Base-by-base conservation (phyloP, 2,329 filamentous ascomycete species). In the Diaporthe capsici region DNA sequence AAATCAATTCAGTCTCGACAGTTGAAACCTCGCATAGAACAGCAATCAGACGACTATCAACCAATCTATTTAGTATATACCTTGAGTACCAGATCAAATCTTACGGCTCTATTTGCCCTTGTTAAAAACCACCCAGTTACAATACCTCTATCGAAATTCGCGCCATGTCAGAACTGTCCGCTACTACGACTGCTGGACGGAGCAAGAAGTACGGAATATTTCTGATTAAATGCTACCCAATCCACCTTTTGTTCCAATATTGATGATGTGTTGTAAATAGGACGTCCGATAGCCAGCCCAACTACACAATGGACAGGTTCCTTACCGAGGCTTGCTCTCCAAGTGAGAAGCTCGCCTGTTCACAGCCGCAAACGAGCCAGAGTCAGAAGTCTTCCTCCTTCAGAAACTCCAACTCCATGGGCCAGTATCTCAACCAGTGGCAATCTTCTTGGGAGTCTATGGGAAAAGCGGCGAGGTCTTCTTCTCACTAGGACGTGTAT, bases 341-440 rank as follows among this genome's bases (percentile, higher is more conserved):
- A 6, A 63, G n/a, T 1, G 60, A 63, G 39, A 44, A 28, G 2
- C 4, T 44, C n/a, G 60, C 60, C 39, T 63, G 60, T 4, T 15
- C n/a, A 44, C 5, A 63, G 6, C 7, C 1, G 15, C 39, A 44
- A 28, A 25, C 13, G 20, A 31, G 10, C 10, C 25, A 15, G n/a
- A n/a, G n/a, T n/a, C n/a, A n/a, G n/a, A n/a, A n/a, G n/a, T n/a
- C n/a, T n/a, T n/a, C 20, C 58, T 10, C 2, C n/a, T 0, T 0
- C 17, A 1, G 7, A 20, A 10, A 13, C 2, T 7, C 58, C n/a
- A 3, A 63, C 9, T 1, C 13, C n/a, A 63, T 10, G n/a, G 15
- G 12, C n/a, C 22, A 63, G 7, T 63, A 63, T 17, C 60, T 63
- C 12, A 63, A 47, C 60, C n/a, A 63, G 13, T 63, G 60, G 60